These are phyloP conservation scores for Gymnopilus junonius DNA, from an alignment of 768 basidiomycete genomes.

Conservation along the genomic window DNA sequence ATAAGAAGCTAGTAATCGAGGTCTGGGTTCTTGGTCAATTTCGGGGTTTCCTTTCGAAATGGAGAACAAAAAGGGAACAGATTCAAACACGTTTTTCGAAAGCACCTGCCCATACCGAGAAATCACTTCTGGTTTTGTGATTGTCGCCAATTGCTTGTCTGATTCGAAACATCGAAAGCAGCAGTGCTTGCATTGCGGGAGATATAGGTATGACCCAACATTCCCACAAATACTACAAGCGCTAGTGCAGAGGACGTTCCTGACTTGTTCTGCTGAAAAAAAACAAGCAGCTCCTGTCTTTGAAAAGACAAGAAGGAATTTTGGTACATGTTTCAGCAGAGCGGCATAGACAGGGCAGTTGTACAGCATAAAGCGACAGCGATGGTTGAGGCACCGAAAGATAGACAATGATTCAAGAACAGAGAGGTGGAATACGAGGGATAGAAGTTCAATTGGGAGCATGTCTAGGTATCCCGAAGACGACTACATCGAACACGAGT, in stretches of 20 bases:
- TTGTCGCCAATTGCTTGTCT: neutral
- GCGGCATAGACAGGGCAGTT: neutral
- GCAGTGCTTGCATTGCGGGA: neutral
- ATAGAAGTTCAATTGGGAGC: neutral
- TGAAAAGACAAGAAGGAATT: neutral
- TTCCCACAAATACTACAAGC: neutral
- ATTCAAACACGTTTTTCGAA: neutral
- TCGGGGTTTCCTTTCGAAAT: too few species aligned
- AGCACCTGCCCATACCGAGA: neutral
- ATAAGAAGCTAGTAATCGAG: too few species aligned
- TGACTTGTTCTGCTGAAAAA: too few species aligned
- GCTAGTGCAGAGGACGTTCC: neutral
- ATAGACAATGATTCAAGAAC: neutral
- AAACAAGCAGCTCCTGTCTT: too few species aligned
- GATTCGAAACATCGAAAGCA: neutral
- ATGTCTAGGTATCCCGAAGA: neutral
- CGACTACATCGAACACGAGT: too few species aligned
- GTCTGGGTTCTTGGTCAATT: too few species aligned
- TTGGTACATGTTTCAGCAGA: neutral
- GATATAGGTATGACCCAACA: neutral
- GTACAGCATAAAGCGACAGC: neutral
- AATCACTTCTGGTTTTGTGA: neutral
- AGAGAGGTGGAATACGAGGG: neutral
- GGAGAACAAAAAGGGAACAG: neutral
- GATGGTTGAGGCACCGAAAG: neutral